phyloP scores from a whole-genome alignment of 129 eudicot species.

The Pseudognaphalium luteoalbum region DNA sequence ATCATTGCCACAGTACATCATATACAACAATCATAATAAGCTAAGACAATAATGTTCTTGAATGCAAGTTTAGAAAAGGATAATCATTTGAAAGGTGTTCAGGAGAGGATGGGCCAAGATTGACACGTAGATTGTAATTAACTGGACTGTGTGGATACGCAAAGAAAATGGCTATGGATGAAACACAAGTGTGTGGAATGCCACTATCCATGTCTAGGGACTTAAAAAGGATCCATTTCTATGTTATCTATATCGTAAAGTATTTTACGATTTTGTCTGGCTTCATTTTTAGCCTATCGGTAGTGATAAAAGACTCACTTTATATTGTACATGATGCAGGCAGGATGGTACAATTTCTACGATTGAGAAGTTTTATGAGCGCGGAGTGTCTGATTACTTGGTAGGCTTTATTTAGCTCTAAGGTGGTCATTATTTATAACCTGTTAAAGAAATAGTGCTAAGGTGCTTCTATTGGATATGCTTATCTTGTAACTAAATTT shows the following conservation, averaged over 20 bases:
- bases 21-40: neutral
- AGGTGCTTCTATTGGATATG: neutral
- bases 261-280: neutral
- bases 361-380: conserved; percentile 85
- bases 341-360: conserved; percentile 45
- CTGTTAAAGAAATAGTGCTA: neutral
- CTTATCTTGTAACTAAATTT: neutral
- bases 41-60: neutral
- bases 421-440: neutral
- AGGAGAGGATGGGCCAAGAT: neutral
- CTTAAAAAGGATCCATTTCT: neutral
- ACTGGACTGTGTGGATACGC: neutral
- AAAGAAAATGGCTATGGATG: neutral
- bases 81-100: neutral
- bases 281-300: neutral
- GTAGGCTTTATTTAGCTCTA: conserved; percentile 35
- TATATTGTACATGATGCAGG: conserved; percentile 45
- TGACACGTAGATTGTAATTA: neutral
- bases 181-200: neutral
- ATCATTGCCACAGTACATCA: neutral
- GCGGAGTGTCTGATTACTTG: conserved; percentile 80
- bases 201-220: neutral
- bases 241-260: neutral
- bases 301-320: neutral
- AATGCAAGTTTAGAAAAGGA: conserved; percentile 12